Evolutionary conservation across 169 alveolate species (phyloP).

Genomic region (Eimeria necatrix): DNA sequence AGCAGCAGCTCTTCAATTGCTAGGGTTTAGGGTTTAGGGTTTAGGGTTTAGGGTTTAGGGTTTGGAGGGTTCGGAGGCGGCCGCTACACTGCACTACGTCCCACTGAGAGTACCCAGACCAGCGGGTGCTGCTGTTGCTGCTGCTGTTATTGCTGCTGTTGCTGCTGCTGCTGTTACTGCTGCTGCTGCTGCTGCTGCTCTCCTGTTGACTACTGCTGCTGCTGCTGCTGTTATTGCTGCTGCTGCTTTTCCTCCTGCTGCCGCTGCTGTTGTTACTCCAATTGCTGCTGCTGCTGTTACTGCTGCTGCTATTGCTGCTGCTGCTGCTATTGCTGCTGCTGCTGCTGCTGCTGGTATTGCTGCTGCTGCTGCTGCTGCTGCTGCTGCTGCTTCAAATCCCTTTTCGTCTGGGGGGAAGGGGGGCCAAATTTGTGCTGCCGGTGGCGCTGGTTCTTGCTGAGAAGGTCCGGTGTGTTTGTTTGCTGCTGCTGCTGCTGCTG

Average conservation of each 20-base stretch:
- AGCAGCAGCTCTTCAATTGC: not conserved
- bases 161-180: slow-evolving; percentile 2
- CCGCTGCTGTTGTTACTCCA: not conserved
- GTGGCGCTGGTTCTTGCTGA: too few species aligned
- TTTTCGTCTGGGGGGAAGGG: too few species aligned
- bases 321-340: not conserved
- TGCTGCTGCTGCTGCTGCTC: not conserved
- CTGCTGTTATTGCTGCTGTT: slow-evolving; percentile 1
- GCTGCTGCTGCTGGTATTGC: not conserved
- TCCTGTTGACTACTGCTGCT: not conserved
- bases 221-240: not conserved
- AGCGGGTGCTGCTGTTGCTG: slow-evolving; percentile 16
- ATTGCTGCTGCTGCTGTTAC: not conserved
- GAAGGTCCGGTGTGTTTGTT: too few species aligned
- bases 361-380: not conserved
- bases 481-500: too few species aligned
- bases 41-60: too few species aligned
- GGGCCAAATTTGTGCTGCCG: too few species aligned
- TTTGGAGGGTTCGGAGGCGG: too few species aligned
- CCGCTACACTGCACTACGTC: too few species aligned
- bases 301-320: slow-evolving; percentile 10
- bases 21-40: too few species aligned
- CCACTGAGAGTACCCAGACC: too few species aligned
- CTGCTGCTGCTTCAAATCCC: not conserved
- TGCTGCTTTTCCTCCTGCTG: not conserved